Conservation (phyloP, 2,329 filamentous ascomycete species). For the Alternaria incomplexa region DNA sequence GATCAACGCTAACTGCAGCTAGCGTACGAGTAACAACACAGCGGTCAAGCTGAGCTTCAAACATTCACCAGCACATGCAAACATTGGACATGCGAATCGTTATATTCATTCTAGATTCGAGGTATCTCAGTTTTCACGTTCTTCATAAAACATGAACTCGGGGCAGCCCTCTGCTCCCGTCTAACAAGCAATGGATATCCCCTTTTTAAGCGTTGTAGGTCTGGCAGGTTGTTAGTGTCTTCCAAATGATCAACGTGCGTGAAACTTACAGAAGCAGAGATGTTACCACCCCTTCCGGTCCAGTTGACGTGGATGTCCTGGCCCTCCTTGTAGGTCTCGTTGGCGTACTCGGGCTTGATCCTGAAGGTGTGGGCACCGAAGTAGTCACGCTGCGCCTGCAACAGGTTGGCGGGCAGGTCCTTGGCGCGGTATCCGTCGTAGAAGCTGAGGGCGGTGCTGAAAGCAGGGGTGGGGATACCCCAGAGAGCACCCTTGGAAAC, state of each 20-base stretch:
- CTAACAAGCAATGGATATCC: slow-evolving; percentile 19
- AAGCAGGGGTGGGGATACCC: slow-evolving; percentile 94
- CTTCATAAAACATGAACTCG: slow-evolving; percentile 4
- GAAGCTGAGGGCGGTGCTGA: slow-evolving; percentile 97
- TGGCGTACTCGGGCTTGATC: slow-evolving; percentile 60
- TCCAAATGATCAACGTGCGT: not conserved
- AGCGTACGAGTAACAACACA: slow-evolving; percentile 5
- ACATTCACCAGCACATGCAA: not conserved
- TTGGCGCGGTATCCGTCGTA: slow-evolving; percentile 98
- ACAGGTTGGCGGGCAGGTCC: slow-evolving; percentile 95
- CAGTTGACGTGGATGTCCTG: slow-evolving; percentile 99
- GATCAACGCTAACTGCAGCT: slow-evolving; percentile 7
- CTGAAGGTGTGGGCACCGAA: slow-evolving; percentile 73
- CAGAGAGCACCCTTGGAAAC: slow-evolving; percentile 90
- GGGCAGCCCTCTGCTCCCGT: slow-evolving; percentile 22
- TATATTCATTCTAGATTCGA: slow-evolving; percentile 33
- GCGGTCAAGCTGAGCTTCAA: slow-evolving; percentile 1
- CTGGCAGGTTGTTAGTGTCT: slow-evolving; percentile 8
- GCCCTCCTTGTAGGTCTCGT: slow-evolving; percentile 79
- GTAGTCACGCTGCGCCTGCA: slow-evolving; percentile 99
- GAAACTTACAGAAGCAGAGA: slow-evolving; percentile 73
- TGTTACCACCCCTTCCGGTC: slow-evolving; percentile 96
- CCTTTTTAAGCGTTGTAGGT: slow-evolving; percentile 87
- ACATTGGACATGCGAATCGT: slow-evolving; percentile 17
- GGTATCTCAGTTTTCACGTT: slow-evolving; percentile 22